A percentile compares a stretch with the other conserved stretches of the same genome.
These are phyloP conservation scores for Colletotrichum sp. DNA, from an alignment of 2,329 filamentous ascomycete species.

Conservation along the genomic window DNA sequence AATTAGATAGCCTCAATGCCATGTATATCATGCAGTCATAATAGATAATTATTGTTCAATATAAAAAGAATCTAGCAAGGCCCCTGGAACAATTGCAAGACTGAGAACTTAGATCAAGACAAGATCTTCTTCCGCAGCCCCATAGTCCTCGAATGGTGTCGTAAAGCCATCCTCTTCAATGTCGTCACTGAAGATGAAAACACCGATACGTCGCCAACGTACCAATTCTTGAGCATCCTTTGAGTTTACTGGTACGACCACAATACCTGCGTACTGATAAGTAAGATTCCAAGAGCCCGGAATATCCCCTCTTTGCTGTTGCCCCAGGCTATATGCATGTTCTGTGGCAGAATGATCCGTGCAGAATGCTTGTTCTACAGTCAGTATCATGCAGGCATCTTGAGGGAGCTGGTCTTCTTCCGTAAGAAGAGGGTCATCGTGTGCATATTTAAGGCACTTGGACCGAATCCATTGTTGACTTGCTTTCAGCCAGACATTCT, in stretches of 20 bases:
- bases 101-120: not conserved
- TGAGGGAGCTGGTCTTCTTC: not conserved
- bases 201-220: not conserved
- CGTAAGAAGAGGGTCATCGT: not conserved
- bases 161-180: not conserved
- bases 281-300: not conserved
- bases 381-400: not conserved
- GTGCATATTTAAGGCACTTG: not conserved
- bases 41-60: not conserved
- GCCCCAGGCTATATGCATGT: not conserved
- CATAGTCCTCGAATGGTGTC: not conserved
- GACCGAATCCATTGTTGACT: not conserved
- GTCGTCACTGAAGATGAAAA: not conserved
- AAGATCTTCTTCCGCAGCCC: not conserved
- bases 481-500: not conserved
- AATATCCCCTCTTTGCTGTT: not conserved
- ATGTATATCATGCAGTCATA: not conserved
- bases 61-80: not conserved
- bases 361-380: not conserved
- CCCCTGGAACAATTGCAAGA: not conserved
- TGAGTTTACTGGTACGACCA: not conserved
- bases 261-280: not conserved
- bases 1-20: not conserved
- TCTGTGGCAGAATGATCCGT: not conserved
- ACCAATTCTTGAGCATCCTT: not conserved